Base-by-base conservation (phyloP, 805 yeast genomes). In the Saccharomycopsis sp. region DNA sequence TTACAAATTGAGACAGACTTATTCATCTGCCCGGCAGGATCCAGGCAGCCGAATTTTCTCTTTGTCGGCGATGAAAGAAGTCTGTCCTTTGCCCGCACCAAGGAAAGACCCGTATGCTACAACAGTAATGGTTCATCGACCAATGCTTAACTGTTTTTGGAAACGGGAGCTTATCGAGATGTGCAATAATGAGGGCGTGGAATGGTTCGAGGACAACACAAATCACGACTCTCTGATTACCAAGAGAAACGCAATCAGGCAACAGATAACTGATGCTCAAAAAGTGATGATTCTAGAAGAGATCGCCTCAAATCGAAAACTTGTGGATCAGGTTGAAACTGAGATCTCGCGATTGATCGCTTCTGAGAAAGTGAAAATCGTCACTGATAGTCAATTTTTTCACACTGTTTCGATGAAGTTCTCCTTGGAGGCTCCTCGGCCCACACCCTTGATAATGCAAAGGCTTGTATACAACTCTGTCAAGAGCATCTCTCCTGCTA, bases 141-240 rank as follows among this genome's bases (percentile, higher is more conserved):
- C 48, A 44, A 44, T 44, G 48, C 21, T 44, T 7, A 44, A 44
- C 16, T 44, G 48, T 44, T 44, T 44, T 12, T 44, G 48, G 48
- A 44, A 44, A 18, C 8, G 12, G 7, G 48, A 44, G 12, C 21
- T 44, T 16, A 18, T 44, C 4, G 48, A 44, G 18, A 16, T 44
- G 18, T 44, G 48, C 21, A 44, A 44, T 5, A 18, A n/a, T 44
- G 21, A 44, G 18, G 21, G 21, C 21, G 21, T 44, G 21, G 7
- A 44, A 44, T 44, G 48, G 48, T 44, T 44, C 16, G 48, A 44
- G 21, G 48, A 44, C 48, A 12, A 44, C 5, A 16, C 48, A 16
- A 44, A 44, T 44, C 21, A 16, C 21, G 48, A 44, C 16, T 44
- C 48, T 44, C 7, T 16, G 18, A 20, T 44, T 7, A 44, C 48